Percentiles rank a stretch among this genome's conserved stretches.
Conservation (phyloP, 345 rosid species). For the Gossypium herbaceum region DNA sequence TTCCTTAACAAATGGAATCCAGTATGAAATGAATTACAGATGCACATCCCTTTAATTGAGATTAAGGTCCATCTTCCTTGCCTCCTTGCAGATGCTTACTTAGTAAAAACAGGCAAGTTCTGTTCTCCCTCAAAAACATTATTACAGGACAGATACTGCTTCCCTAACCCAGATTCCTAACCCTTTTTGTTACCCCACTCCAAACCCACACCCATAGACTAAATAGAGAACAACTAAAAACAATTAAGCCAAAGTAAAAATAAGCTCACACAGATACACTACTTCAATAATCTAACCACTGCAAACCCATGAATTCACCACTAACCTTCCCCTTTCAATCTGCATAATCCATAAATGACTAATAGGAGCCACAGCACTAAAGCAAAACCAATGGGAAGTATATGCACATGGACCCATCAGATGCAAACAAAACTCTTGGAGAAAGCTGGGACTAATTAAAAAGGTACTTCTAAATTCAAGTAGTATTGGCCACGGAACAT, state of each 20-base stretch:
- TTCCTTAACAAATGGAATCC: constrained; percentile 61
- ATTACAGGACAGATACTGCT: not conserved
- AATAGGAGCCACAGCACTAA: not conserved
- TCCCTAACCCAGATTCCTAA: constrained; percentile 7
- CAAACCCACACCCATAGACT: not conserved
- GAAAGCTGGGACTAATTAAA: constrained; percentile 42
- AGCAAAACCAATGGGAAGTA: too few species aligned
- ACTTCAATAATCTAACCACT: not conserved
- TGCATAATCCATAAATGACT: constrained; percentile 14
- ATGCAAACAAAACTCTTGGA: constrained; percentile 25
- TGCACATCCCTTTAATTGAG: constrained; percentile 44
- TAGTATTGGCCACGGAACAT: constrained; percentile 59
- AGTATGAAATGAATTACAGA: constrained; percentile 54
- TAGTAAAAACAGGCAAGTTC: constrained; percentile 26
- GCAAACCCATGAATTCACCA: not conserved
- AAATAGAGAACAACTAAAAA: not conserved
- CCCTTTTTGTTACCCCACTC: constrained; percentile 11
- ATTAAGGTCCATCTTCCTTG: constrained; percentile 45
- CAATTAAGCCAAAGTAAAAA: not conserved
- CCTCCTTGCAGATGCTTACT: constrained; percentile 32
- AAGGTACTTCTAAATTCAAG: constrained; percentile 54
- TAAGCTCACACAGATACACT: not conserved
- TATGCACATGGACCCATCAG: constrained; percentile 13
- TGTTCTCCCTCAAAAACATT: constrained; percentile 25
- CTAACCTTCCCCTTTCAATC: constrained; percentile 17